These are phyloP conservation scores for Cucurbita moschata DNA, from an alignment of 306 rosid genomes.

Conservation along the genomic window DNA sequence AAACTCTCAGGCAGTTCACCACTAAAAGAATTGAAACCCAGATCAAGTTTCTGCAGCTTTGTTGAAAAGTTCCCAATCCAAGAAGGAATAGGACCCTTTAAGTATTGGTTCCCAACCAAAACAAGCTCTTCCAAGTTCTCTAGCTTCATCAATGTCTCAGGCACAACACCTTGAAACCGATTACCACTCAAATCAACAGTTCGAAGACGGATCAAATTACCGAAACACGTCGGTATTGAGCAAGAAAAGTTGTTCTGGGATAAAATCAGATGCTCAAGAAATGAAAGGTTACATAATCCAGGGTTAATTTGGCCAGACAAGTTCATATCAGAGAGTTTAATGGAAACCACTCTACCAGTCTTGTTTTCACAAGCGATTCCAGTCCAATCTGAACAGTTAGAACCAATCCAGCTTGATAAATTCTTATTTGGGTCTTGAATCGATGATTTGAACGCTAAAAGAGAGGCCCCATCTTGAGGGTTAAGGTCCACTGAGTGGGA, in stretches of 20 bases:
- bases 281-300: slow-evolving; percentile 40
- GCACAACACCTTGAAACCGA: slow-evolving; percentile 52
- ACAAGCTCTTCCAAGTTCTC: slow-evolving; percentile 47
- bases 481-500: slow-evolving; percentile 36
- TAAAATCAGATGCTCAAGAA: slow-evolving; percentile 36
- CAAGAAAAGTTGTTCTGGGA: slow-evolving; percentile 54
- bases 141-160: slow-evolving; percentile 51
- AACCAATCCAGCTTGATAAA: slow-evolving; percentile 63
- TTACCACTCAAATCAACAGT: slow-evolving; percentile 54
- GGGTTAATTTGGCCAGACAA: slow-evolving; percentile 67
- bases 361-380: slow-evolving; percentile 64
- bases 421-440: slow-evolving; percentile 51
- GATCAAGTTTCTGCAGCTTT: slow-evolving; percentile 42
- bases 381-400: slow-evolving; percentile 62
- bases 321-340: slow-evolving; percentile 44
- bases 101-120: slow-evolving; percentile 45
- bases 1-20: slow-evolving; percentile 72
- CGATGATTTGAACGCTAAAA: slow-evolving; percentile 33
- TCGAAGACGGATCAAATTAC: slow-evolving; percentile 31
- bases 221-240: slow-evolving; percentile 59
- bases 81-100: slow-evolving; percentile 57
- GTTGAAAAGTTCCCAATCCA: slow-evolving; percentile 88
- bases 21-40: slow-evolving; percentile 43
- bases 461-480: slow-evolving; percentile 55
- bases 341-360: slow-evolving; percentile 56